Percentiles rank a stretch among this genome's conserved stretches.
phyloP scores from a whole-genome alignment of 257 asterid species.

The Fraxinus americana region DNA sequence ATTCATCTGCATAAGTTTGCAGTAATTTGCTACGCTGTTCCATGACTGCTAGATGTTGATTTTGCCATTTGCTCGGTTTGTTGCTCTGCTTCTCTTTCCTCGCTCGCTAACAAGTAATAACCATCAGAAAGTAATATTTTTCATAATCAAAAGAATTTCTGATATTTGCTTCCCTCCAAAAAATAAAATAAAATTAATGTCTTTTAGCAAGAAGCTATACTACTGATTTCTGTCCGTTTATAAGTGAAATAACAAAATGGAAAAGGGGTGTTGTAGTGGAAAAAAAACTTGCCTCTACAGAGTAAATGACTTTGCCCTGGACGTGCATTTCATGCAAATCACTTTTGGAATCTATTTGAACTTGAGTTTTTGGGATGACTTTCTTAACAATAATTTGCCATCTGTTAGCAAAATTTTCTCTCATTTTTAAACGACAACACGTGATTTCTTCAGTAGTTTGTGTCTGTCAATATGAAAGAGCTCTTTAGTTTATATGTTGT shows the following conservation, averaged over 20 bases:
- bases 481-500: not conserved
- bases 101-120: not conserved
- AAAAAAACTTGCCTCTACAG: not conserved
- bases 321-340: not conserved
- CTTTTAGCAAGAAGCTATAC: not conserved
- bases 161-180: not conserved
- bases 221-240: not conserved
- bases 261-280: not conserved
- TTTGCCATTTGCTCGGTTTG: not conserved
- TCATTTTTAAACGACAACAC: not conserved
- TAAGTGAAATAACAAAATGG: not conserved
- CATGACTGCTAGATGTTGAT: not conserved
- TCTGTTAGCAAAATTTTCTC: not conserved
- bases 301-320: slow-evolving; percentile 3
- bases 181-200: too few species aligned
- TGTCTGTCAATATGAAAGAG: not conserved
- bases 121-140: not conserved
- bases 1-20: not conserved
- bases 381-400: not conserved
- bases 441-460: not conserved
- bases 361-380: not conserved
- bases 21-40: not conserved
- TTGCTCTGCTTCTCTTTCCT: not conserved
- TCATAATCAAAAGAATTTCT: not conserved
- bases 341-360: not conserved